A percentile compares a stretch with the other conserved stretches of the same genome.
Evolutionary conservation across 208 protist species (phyloP).

Genomic region (Acanthamoeba triangularis): DNA sequence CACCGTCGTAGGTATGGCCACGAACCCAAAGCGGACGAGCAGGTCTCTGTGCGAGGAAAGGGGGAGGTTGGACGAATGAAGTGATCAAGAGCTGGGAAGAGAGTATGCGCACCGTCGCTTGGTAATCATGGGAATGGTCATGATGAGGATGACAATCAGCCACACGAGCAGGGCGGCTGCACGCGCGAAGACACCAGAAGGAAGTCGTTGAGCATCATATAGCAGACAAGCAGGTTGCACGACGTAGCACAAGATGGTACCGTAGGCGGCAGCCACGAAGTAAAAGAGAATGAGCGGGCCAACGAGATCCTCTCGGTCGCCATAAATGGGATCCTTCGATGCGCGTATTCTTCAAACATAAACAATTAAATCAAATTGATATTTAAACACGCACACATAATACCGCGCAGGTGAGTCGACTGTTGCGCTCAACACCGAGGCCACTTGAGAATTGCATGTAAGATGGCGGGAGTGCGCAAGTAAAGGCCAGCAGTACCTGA

Average conservation of each 20-base stretch:
- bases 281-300: conserved; percentile 64
- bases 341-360: conserved; percentile 6
- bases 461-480: background rate
- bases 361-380: no score
- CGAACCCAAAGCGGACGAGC: background rate
- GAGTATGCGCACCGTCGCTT: background rate
- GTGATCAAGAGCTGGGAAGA: no score
- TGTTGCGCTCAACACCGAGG: no score
- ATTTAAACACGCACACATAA: no score
- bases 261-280: conserved; percentile 30
- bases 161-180: conserved; percentile 6
- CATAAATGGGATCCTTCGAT: conserved; percentile 27
- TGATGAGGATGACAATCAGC: conserved; percentile 46
- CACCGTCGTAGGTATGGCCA: background rate
- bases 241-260: background rate
- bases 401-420: no score
- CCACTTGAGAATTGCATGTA: no score
- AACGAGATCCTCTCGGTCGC: conserved; percentile 12
- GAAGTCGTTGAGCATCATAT: no score
- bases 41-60: background rate
- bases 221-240: no score
- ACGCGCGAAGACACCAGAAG: background rate
- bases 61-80: background rate
- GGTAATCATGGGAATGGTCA: conserved; percentile 20
- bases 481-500: background rate